Evolutionary conservation across 805 yeast species (phyloP), one percentile per base, ranked within the genome.

Genomic region (Lipomyces starkeyi): DNA sequence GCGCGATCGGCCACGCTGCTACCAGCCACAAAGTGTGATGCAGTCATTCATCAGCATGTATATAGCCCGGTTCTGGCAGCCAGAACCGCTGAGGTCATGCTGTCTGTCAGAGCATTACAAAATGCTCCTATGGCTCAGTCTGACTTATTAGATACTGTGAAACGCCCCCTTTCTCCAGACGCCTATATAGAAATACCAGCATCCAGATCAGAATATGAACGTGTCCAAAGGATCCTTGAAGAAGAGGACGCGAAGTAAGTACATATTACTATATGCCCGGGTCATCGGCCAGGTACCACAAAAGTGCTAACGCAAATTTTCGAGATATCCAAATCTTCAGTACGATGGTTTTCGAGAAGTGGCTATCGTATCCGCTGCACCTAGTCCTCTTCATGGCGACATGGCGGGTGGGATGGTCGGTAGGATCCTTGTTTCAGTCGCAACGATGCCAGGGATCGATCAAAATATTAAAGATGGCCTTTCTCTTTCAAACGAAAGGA

Each of bases 121-220:
- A 11, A 13, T 52, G 8, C 29, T 52, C 56, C 1, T 5, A 52
- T 52, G 56, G 56, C 11, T 9, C 56, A 52, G 3, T 52, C 56
- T 22, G 56, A 52, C 2, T 52, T 52, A 22, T 13, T 22, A 14
- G 29, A 9, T 1, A 52, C 14, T 52, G 27, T 52, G 56, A 22
- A 13, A 27, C 56, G 56, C 56, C 56, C 32, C 0, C 56, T 52
- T 52, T 52, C 56, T 52, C 56, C 56, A 52, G 56, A 52, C 56
- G 5, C 56, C n/a, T 13, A 22, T 17, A 1, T 52, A 22, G 56
- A 22, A 32, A 17, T 52, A 52, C 56, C 56, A 13, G 56, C 56
- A 52, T 4, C 32, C 20, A 52, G 56, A 22, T 52, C 56, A 6
- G 56, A 52, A 14, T 52, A 52, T 52, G 56, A 52, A 52, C 27